Conservation (phyloP, 2,329 filamentous ascomycete species). For the Apiospora sp. region DNA sequence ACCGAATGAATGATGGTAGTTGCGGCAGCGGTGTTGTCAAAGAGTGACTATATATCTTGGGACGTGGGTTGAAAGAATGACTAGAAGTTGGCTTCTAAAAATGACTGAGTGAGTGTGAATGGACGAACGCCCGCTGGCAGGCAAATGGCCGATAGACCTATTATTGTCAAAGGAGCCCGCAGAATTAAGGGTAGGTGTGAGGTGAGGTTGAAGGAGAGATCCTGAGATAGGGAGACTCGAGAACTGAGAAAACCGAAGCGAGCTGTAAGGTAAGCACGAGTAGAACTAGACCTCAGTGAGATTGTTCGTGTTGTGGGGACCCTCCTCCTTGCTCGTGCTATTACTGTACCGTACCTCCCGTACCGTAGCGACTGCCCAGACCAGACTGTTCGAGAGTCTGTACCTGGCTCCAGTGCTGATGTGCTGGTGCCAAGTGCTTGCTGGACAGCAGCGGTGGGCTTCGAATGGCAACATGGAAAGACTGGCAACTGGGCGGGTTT, state of each 20-base stretch:
- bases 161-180: constrained; percentile 47
- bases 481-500: neutral
- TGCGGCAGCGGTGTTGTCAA: constrained; percentile 28
- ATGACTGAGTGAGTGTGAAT: constrained; percentile 57
- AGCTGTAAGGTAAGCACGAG: constrained; percentile 2
- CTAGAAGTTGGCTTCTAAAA: constrained; percentile 54
- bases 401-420: neutral
- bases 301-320: constrained; percentile 9
- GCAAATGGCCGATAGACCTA: constrained; percentile 47
- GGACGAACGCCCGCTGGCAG: constrained; percentile 61
- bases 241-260: neutral
- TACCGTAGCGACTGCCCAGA: neutral
- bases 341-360: constrained; percentile 9
- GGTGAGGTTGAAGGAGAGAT: constrained; percentile 39
- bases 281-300: neutral
- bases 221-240: constrained; percentile 36
- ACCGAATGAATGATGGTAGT: neutral
- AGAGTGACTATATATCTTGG: constrained; percentile 35
- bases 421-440: neutral
- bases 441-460: neutral
- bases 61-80: constrained; percentile 47
- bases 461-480: neutral
- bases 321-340: neutral
- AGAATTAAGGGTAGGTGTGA: constrained; percentile 29
- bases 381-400: neutral